phyloP scores from a whole-genome alignment of 306 rosid species.

The Acacia confusa region DNA sequence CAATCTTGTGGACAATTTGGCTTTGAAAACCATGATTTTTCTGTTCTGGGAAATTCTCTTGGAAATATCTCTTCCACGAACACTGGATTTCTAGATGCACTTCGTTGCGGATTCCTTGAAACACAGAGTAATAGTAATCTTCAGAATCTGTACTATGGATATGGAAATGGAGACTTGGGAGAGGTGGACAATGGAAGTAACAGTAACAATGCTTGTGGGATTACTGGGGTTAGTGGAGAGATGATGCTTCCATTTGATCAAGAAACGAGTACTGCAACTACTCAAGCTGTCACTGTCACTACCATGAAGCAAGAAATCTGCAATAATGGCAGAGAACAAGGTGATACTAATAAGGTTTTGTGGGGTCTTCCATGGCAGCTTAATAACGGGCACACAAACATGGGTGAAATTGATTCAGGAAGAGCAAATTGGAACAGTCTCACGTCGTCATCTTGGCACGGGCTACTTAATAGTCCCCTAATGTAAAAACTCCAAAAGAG shows the following conservation, averaged over 20 bases:
- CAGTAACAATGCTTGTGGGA: conserved; percentile 20
- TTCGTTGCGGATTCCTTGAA: conserved; percentile 62
- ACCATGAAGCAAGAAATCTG: conserved; percentile 80
- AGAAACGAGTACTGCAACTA: conserved; percentile 52
- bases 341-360: conserved; percentile 55
- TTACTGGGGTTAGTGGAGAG: conserved; percentile 46
- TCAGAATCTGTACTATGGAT: conserved; percentile 58
- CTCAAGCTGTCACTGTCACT: conserved; percentile 67
- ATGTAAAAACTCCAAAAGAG: conserved; percentile 44
- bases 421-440: conserved; percentile 79
- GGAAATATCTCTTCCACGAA: conserved; percentile 38
- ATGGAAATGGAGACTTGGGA: conserved; percentile 61
- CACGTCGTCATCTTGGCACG: conserved; percentile 74
- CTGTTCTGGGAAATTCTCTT: conserved; percentile 47
- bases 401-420: conserved; percentile 61
- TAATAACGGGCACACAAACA: conserved; percentile 53
- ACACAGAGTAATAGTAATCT: conserved; percentile 35
- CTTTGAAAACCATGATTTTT: conserved; percentile 57
- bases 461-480: conserved; percentile 84
- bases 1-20: conserved; percentile 62
- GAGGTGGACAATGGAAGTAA: conserved; percentile 51
- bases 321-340: conserved; percentile 50
- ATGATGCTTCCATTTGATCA: conserved; percentile 52
- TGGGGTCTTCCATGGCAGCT: conserved; percentile 92
- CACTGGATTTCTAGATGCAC: conserved; percentile 56